Percentiles rank a stretch among this genome's conserved stretches.
Evolutionary conservation across 2,329 filamentous ascomycete genomes (phyloP).

Genomic region (Rugonectria rugulosa): DNA sequence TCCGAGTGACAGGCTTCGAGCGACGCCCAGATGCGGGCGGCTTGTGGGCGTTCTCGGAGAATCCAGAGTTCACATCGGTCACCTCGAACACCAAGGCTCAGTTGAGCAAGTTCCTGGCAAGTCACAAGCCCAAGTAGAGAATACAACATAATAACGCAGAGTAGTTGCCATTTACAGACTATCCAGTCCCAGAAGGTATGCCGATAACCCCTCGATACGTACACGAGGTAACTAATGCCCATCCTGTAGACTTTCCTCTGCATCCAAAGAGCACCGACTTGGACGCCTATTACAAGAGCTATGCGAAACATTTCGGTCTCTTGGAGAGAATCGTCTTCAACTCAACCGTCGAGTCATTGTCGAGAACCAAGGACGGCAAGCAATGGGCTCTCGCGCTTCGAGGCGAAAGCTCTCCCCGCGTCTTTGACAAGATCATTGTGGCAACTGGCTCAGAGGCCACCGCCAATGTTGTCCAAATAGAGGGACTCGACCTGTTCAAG

Average conservation of each 20-base stretch:
- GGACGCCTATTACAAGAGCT: constrained; percentile 32
- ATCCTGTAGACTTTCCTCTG: constrained; percentile 26
- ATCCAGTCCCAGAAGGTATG: constrained; percentile 33
- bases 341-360: constrained; percentile 17
- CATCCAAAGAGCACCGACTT: constrained; percentile 25
- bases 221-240: neutral
- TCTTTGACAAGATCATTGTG: constrained; percentile 38
- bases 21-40: constrained; percentile 33
- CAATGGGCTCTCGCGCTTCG: constrained; percentile 30
- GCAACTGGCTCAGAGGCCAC: constrained; percentile 30
- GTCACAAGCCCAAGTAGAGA: neutral
- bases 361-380: constrained; percentile 14
- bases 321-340: constrained; percentile 28
- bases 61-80: constrained; percentile 32
- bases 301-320: constrained; percentile 31
- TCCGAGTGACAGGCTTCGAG: constrained; percentile 35
- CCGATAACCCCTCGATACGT: too few species aligned
- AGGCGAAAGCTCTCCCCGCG: constrained; percentile 16
- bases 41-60: constrained; percentile 33
- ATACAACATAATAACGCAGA: neutral
- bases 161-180: constrained; percentile 35
- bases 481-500: constrained; percentile 27
- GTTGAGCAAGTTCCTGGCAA: constrained; percentile 37
- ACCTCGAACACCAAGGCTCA: constrained; percentile 29
- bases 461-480: constrained; percentile 25